A percentile compares a stretch with the other conserved stretches of the same genome.
phyloP scores from a whole-genome alignment of 305 asterid genomes.

The Fraxinus dipetala region DNA sequence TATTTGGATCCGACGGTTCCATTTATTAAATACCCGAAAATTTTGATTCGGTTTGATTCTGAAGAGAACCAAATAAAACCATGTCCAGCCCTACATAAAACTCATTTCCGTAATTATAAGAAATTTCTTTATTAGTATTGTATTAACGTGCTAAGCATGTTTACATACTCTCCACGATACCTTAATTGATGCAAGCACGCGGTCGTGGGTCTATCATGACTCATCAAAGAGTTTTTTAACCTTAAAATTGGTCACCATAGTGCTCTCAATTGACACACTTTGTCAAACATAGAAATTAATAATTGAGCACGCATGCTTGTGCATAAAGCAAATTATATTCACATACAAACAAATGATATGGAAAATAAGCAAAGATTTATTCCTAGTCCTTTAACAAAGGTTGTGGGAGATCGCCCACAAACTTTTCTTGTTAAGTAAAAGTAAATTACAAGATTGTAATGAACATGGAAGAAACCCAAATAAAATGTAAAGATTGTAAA shows the following conservation, averaged over 20 bases:
- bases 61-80: no score
- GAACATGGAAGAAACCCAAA: constrained; percentile 7
- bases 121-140: neutral
- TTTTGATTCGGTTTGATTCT: no score
- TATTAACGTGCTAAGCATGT: neutral
- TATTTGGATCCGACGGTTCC: no score
- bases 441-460: constrained; percentile 38
- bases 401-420: constrained; percentile 21
- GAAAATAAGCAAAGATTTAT: constrained; percentile 19
- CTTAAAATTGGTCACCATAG: neutral
- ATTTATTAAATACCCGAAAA: no score
- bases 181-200: neutral
- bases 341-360: constrained; percentile 7
- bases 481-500: constrained; percentile 23
- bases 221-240: neutral
- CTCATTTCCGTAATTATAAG: neutral
- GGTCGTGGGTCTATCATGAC: neutral
- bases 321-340: constrained; percentile 30
- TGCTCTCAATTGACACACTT: neutral
- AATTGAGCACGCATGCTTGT: constrained; percentile 16
- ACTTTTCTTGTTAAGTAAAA: constrained; percentile 30
- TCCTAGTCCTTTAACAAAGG: constrained; percentile 8
- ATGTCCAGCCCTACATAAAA: no score
- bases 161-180: neutral
- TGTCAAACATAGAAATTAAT: neutral